Base-by-base conservation (phyloP, 257 asterid species). In the Primulina eburnea region DNA sequence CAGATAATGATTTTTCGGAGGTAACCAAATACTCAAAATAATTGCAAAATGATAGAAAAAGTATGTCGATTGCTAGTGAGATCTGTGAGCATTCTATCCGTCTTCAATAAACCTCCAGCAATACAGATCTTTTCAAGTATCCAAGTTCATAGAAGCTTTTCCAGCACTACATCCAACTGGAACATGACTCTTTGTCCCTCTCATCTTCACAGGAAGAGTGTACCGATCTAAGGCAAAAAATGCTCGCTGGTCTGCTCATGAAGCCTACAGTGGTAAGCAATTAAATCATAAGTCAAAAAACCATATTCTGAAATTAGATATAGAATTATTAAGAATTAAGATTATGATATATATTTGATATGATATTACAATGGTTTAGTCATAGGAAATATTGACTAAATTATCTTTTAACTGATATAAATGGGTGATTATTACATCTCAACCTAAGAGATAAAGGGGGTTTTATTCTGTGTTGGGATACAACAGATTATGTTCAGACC, bases 221-320 rank as follows among this genome's bases (percentile, higher is more conserved):
- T 69, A 81, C 75, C 34, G 89, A 82, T 47, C 74, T 92, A 82
- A 77, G 69, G 70, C 76, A 72, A 20, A 90, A 74, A 75, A 77
- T 85, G 72, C 70, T 74, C 65, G 82, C 84, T 62, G 96, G 97
- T 71, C 77, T 80, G 74, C 65, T 90, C 38, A 73, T 76, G 76
- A 85, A 89, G 85, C 97, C 86, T 70, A 87, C 85, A 64, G 79
- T 92, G 78, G 98, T 92, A 67, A 86, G 95, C 75, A 50, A 58
- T 72, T 74, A 60, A 35, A 33, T 43, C 26, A 40, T 26, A 62
- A 34, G 58, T 65, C 24, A n/a, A 7, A 24, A 24, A 24, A 24
- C 26, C 26, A 24, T 24, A 24, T 24, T 24, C 26, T 24, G 26
- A 24, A 24, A 30, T 73, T 43, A 24, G 65, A 35, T 38, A 59